These are phyloP conservation scores for Pugionium dolabratum DNA, from an alignment of 345 rosid genomes.

Conservation along the genomic window DNA sequence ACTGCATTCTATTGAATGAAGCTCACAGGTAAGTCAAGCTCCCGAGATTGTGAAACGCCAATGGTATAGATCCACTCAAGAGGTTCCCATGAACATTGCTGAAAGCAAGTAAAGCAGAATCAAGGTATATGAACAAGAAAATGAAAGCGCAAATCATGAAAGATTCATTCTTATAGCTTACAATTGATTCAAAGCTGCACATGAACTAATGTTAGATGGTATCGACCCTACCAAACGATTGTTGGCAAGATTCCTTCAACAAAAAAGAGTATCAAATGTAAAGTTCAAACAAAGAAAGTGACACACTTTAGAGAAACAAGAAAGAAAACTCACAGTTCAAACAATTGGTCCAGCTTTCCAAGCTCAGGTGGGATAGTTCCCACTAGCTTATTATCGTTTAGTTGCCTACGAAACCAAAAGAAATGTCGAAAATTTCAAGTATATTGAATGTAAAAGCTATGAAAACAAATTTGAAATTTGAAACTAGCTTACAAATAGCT, in stretches of 20 bases:
- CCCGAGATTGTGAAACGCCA: constrained; percentile 65
- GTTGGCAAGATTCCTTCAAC: constrained; percentile 81
- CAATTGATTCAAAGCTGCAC: constrained; percentile 92
- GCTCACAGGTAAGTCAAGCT: constrained; percentile 94
- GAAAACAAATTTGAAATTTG: background rate
- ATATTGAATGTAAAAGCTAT: background rate
- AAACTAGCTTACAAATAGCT: constrained; percentile 74
- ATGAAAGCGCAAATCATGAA: background rate
- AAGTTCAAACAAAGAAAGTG: background rate
- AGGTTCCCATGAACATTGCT: constrained; percentile 90
- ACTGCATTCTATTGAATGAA: background rate
- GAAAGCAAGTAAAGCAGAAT: background rate
- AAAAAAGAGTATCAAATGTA: background rate
- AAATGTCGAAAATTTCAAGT: background rate
- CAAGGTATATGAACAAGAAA: background rate
- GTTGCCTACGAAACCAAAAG: constrained; percentile 54
- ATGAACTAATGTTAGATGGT: constrained; percentile 75
- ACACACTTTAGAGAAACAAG: background rate
- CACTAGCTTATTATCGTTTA: constrained; percentile 66
- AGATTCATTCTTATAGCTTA: constrained; percentile 38
- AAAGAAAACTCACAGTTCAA: constrained; percentile 69
- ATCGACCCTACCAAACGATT: constrained; percentile 82
- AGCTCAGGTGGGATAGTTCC: constrained; percentile 92
- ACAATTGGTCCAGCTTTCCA: constrained; percentile 83
- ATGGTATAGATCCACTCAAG: constrained; percentile 74